Base-by-base conservation (phyloP, 345 rosid species). In the Eutrema heterophyllum region DNA sequence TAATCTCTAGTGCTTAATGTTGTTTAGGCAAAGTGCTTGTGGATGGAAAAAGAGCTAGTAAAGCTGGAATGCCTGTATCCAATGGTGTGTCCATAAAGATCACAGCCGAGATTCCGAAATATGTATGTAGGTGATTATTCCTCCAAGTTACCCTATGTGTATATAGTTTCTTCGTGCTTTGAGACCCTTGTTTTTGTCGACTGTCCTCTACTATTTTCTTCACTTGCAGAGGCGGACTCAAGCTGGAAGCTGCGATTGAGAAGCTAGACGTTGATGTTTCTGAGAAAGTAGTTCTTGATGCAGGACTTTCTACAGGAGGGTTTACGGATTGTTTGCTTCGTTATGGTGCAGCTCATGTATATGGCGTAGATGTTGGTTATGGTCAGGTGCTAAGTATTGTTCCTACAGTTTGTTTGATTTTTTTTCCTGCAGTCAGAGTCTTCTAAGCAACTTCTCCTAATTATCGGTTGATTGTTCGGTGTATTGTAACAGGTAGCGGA, bases 111-210 rank as follows among this genome's bases (percentile, higher is more conserved):
- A 69, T 89, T 78, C 99, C 98, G 4, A 95, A 92, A 92, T 95
- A 82, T 70, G 98, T 92, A 89, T 95, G 99, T 90, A 95, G 98
- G 99, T 95, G 97, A 95, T 85, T 83, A 82, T 81, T 86, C 75
- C 44, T 52, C 45, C 50, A 61, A 55, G 45, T 66, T 73, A 46
- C 69, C 49, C 40, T 30, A 41, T 72, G 3, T 64, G 66, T 43
- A 33, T 54, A 38, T 53, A 7, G 32, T 56, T 77, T 71, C 40
- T 11, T 44, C 1, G 9, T 54, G 51, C n/a, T 11, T 70, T 30
- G 7, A 11, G 38, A 64, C 24, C 24, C 7, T 36, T 15, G 7
- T 56, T 56, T 30, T 76, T 77, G 62, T 64, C 54, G 48, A 70
- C 72, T 56, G 26, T 55, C 33, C 14, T 29, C 61, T 49, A 48